Percentiles rank a stretch among this genome's conserved stretches.
These are phyloP conservation scores for Huiozyma naganishii DNA, from an alignment of 805 yeast genomes.

Conservation along the genomic window DNA sequence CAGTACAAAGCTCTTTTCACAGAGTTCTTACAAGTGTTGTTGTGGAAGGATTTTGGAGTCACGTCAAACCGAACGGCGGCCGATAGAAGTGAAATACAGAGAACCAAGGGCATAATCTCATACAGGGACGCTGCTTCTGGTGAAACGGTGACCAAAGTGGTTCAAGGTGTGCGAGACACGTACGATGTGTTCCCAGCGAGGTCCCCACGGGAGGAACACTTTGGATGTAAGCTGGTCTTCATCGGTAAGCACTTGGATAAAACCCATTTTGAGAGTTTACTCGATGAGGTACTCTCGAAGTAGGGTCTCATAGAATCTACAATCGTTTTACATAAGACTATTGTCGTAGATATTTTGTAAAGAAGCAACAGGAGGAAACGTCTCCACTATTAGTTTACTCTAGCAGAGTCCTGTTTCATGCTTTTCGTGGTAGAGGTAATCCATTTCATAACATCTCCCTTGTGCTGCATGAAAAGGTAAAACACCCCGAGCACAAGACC, in stretches of 20 bases:
- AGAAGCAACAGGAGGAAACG: not conserved
- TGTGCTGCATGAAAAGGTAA: conserved; percentile 1
- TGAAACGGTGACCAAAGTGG: conserved; percentile 36
- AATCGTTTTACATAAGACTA: too few relatives aligned
- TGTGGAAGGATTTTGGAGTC: conserved; percentile 57
- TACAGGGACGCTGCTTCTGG: conserved; percentile 22
- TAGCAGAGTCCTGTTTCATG: not conserved
- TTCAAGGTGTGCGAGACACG: conserved; percentile 91
- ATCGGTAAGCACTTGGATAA: conserved; percentile 57
- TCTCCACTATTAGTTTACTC: not conserved
- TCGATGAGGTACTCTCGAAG: conserved; percentile 7
- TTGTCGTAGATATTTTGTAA: not conserved
- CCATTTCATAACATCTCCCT: not conserved
- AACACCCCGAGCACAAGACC: not conserved
- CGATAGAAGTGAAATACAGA: conserved; percentile 49
- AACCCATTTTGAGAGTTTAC: conserved; percentile 23
- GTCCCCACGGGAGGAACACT: conserved; percentile 14
- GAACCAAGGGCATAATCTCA: conserved; percentile 69
- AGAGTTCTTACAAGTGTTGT: conserved; percentile 50
- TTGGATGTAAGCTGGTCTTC: conserved; percentile 51
- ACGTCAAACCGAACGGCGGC: conserved; percentile 19
- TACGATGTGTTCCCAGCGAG: conserved; percentile 59
- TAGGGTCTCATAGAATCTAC: not conserved
- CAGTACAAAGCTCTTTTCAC: conserved; percentile 40
- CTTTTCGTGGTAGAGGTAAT: not conserved